Evolutionary conservation across 1,284 basidiomycete species (phyloP).

Genomic region (Tylopilus sp.): DNA sequence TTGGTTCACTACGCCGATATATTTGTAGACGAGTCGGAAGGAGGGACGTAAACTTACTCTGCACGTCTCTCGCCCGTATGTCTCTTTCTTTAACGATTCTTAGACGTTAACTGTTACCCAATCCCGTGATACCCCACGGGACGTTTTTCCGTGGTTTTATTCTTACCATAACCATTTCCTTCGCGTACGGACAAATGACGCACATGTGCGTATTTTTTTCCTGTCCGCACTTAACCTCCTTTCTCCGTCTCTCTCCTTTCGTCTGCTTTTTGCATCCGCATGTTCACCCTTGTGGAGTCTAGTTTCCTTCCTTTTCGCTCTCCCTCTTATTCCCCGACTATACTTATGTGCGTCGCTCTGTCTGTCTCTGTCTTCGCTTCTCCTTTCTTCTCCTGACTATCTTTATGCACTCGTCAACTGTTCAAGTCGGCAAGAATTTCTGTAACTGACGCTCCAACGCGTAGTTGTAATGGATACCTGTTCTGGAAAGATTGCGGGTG

Average conservation of each 20-base stretch:
- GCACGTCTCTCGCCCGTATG: neutral
- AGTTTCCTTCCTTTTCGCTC: neutral
- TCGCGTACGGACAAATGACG: slow-evolving; percentile 2
- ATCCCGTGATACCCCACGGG: slow-evolving; percentile 22
- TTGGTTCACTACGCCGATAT: slow-evolving; percentile 78
- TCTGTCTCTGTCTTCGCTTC: neutral
- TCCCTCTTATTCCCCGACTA: neutral
- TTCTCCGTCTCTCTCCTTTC: neutral
- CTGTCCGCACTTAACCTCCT: neutral
- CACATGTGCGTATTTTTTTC: neutral
- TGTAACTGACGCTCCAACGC: slow-evolving; percentile 15
- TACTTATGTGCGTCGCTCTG: slow-evolving; percentile 6
- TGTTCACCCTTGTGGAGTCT: neutral
- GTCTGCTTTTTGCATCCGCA: neutral
- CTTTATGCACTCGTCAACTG: slow-evolving; percentile 11
- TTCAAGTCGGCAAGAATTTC: slow-evolving; percentile 13
- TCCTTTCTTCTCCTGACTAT: slow-evolving; percentile 1
- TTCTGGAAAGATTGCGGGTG: neutral
- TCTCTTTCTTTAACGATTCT: neutral
- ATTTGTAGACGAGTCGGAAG: slow-evolving; percentile 67
- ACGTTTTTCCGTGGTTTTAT: slow-evolving; percentile 11
- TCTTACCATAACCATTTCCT: slow-evolving; percentile 6
- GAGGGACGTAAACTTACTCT: slow-evolving; percentile 18
- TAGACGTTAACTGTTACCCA: slow-evolving; percentile 23
- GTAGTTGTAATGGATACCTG: slow-evolving; percentile 13